Evolutionary conservation across 371 early-diverging fungal genomes (phyloP).

Genomic region (Smittium culicis): DNA sequence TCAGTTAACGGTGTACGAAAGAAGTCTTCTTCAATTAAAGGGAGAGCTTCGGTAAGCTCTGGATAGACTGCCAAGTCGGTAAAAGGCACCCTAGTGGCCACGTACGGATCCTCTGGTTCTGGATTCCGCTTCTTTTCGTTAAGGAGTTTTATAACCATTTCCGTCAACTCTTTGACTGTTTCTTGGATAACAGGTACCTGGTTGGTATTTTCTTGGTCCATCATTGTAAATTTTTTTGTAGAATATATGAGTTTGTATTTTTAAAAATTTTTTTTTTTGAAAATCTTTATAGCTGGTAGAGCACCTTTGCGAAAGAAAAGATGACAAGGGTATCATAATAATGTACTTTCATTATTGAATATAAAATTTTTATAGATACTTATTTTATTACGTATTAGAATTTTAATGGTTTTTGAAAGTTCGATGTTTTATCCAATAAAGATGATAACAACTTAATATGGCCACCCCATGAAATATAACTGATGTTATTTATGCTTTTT

Average conservation of each 20-base stretch:
- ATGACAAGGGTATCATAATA: background rate
- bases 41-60: background rate
- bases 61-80: background rate
- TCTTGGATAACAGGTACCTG: background rate
- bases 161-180: background rate
- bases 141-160: background rate
- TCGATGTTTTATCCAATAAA: too few relatives aligned
- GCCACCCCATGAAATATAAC: too few relatives aligned
- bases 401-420: too few relatives aligned
- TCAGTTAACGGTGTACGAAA: background rate
- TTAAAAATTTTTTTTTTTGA: too few relatives aligned
- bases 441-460: too few relatives aligned
- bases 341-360: background rate
- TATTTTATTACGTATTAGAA: too few relatives aligned
- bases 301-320: background rate
- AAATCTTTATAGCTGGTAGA: background rate
- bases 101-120: conserved; percentile 3
- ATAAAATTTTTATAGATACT: background rate
- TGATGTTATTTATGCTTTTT: too few relatives aligned
- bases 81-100: background rate
- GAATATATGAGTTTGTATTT: too few relatives aligned
- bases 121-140: background rate
- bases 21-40: conserved; percentile 8
- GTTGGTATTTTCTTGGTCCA: background rate
- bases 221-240: background rate